Conservation (phyloP, 1,284 basidiomycete species). For the Butyriboletus appendiculatus region DNA sequence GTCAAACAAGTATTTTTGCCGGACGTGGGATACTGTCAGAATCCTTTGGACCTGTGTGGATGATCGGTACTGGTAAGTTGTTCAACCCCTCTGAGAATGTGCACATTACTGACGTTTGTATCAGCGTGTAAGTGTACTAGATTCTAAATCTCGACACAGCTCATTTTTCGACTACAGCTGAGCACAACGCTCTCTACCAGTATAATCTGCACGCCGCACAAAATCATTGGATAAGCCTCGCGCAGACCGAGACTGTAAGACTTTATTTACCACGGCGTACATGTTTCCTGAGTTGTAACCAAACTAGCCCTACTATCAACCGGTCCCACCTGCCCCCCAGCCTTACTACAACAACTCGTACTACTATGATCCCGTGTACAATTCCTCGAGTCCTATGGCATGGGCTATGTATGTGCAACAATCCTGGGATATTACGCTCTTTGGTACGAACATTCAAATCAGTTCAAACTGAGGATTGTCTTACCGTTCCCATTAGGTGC, state of each 20-base stretch:
- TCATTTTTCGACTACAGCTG: slow-evolving; percentile 32
- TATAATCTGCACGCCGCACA: slow-evolving; percentile 48
- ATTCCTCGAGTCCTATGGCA: slow-evolving; percentile 38
- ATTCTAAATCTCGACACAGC: background rate
- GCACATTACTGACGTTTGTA: slow-evolving; percentile 9
- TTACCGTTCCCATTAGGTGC: slow-evolving; percentile 40
- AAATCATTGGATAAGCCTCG: slow-evolving; percentile 55
- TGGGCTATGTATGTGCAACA: slow-evolving; percentile 47
- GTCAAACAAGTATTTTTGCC: slow-evolving; percentile 64
- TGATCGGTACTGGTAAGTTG: slow-evolving; percentile 64
- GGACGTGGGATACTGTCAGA: slow-evolving; percentile 79
- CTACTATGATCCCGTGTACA: slow-evolving; percentile 45
- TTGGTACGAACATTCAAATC: slow-evolving; percentile 34
- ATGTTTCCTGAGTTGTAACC: background rate
- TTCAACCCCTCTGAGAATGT: background rate
- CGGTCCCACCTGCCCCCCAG: slow-evolving; percentile 42
- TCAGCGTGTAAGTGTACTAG: slow-evolving; percentile 28
- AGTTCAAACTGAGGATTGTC: background rate
- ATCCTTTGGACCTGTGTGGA: slow-evolving; percentile 71
- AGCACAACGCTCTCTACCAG: slow-evolving; percentile 51
- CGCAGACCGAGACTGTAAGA: slow-evolving; percentile 52
- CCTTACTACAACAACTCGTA: slow-evolving; percentile 40
- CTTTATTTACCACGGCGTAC: background rate
- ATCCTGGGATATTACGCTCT: slow-evolving; percentile 49
- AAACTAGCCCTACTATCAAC: slow-evolving; percentile 48